Percentiles rank a stretch among this genome's conserved stretches.
Conservation (phyloP, 495 filamentous ascomycete genomes). For the Penicillium paradoxum region DNA sequence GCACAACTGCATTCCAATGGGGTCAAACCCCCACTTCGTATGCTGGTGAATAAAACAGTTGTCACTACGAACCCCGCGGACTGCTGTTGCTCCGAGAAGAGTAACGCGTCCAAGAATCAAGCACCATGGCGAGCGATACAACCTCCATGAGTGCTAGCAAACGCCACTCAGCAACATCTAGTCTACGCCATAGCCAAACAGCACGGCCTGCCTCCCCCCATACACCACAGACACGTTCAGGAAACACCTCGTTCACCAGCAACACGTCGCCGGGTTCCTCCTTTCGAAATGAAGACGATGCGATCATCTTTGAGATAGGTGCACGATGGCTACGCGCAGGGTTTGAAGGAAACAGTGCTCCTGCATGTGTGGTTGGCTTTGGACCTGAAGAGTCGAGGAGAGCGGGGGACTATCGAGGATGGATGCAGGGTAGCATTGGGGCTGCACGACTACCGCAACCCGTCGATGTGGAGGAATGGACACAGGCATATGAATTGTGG, state of each 20-base stretch:
- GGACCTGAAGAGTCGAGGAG: constrained; percentile 69
- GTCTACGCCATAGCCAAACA: constrained; percentile 31
- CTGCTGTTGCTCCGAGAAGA: constrained; percentile 14
- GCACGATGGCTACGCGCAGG: constrained; percentile 74
- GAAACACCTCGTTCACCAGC: constrained; percentile 47
- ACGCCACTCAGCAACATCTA: constrained; percentile 18
- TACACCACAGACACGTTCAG: constrained; percentile 37
- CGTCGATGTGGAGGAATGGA: constrained; percentile 60
- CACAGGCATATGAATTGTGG: constrained; percentile 75
- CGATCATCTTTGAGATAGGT: constrained; percentile 77
- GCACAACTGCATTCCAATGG: constrained; percentile 7
- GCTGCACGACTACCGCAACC: constrained; percentile 16
- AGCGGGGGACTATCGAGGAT: constrained; percentile 75
- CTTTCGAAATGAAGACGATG: constrained; percentile 78
- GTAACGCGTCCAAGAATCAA: constrained; percentile 7
- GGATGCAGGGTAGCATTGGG: constrained; percentile 38
- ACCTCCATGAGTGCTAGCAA: constrained; percentile 10
- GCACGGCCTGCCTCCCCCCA: constrained; percentile 30
- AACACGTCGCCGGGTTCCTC: constrained; percentile 67
- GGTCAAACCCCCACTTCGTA: neutral
- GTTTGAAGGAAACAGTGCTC: constrained; percentile 73
- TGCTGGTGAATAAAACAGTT: constrained; percentile 10
- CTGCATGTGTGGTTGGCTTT: constrained; percentile 67
- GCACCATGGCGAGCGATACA: constrained; percentile 12
- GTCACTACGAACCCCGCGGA: neutral